phyloP scores from a whole-genome alignment of 768 basidiomycete genomes.

The Naematelia aurantialba region DNA sequence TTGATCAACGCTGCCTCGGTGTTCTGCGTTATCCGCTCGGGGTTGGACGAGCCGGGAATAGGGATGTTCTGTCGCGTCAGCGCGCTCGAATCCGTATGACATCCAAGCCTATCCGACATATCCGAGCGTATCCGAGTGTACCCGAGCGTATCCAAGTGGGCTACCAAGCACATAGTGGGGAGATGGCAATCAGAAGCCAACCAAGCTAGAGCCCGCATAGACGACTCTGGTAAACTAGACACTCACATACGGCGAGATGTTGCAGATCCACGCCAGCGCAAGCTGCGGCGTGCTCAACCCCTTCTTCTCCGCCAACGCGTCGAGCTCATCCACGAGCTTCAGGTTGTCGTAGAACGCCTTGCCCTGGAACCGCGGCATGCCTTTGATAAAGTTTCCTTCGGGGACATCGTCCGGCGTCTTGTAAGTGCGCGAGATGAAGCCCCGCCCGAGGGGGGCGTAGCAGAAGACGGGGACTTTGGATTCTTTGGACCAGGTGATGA shows the following conservation, averaged over 20 bases:
- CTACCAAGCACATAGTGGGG: no score
- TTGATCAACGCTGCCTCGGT: constrained; percentile 54
- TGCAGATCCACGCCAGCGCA: constrained; percentile 52
- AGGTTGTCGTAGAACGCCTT: constrained; percentile 55
- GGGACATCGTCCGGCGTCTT: constrained; percentile 46
- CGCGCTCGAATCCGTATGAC: background rate
- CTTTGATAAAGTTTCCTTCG: constrained; percentile 54
- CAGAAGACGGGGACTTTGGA: constrained; percentile 61
- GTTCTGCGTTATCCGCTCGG: constrained; percentile 55
- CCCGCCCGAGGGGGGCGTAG: constrained; percentile 57
- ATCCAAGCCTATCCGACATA: background rate
- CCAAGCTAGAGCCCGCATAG: no score
- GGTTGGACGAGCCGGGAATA: constrained; percentile 55
- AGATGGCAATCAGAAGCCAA: no score
- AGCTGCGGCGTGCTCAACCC: constrained; percentile 53
- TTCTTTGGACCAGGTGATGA: constrained; percentile 58
- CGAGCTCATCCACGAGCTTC: constrained; percentile 53
- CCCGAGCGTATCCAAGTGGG: no score
- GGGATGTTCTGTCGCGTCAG: constrained; percentile 53
- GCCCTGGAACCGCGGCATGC: constrained; percentile 54
- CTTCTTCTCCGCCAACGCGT: constrained; percentile 53
- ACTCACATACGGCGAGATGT: constrained; percentile 14
- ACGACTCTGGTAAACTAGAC: no score
- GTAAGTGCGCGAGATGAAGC: constrained; percentile 48
- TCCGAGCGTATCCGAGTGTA: no score